Evolutionary conservation across 805 yeast species (phyloP).

Genomic region (Hagleromyces aurorensis): DNA sequence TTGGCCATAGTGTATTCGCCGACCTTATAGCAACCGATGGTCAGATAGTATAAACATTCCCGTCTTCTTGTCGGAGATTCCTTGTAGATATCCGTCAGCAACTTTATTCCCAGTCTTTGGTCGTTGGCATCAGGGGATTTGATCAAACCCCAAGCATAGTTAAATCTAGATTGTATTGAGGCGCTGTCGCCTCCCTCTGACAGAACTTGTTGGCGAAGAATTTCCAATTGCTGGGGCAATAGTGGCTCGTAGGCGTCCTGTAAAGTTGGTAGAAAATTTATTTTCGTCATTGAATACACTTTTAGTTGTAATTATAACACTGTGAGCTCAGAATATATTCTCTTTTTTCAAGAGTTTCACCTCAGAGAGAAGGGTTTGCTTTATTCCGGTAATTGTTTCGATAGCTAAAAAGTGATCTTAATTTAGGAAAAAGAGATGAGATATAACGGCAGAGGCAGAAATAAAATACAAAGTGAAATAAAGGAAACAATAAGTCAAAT

Average conservation of each 20-base stretch:
- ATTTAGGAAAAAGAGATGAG: constrained; percentile 2
- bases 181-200: constrained; percentile 70
- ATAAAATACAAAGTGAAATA: background rate
- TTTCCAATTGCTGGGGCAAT: constrained; percentile 63
- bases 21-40: constrained; percentile 80
- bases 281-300: constrained; percentile 15
- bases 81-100: constrained; percentile 61
- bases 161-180: constrained; percentile 78
- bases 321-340: too few relatives aligned
- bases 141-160: constrained; percentile 93
- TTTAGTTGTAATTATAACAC: too few relatives aligned
- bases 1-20: constrained; percentile 85
- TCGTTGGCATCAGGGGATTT: constrained; percentile 56
- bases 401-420: constrained; percentile 1
- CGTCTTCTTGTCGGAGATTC: constrained; percentile 77
- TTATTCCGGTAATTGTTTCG: background rate
- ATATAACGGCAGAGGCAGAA: constrained; percentile 1
- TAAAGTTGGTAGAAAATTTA: constrained; percentile 25
- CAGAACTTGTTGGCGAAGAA: constrained; percentile 68
- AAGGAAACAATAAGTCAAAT: constrained; percentile 8
- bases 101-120: constrained; percentile 71
- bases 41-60: constrained; percentile 80
- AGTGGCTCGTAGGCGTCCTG: constrained; percentile 38
- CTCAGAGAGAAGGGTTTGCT: constrained; percentile 1
- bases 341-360: constrained; percentile 1